Percentiles rank a stretch among this genome's conserved stretches.
phyloP scores from a whole-genome alignment of 1,284 basidiomycete species.

The Athelia psychrophila region DNA sequence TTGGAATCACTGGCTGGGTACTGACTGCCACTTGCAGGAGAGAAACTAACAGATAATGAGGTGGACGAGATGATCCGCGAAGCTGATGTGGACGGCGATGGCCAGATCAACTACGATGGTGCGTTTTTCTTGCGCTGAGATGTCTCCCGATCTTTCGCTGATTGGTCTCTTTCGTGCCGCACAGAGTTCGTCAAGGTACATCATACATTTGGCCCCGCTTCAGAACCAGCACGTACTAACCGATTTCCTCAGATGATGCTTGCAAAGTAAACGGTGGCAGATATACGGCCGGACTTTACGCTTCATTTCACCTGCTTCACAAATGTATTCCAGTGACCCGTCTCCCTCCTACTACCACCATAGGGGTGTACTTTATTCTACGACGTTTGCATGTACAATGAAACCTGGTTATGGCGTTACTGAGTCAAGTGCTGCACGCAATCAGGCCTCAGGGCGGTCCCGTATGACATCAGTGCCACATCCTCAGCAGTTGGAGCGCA shows the following conservation, averaged over 20 bases:
- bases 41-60: conserved; percentile 82
- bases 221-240: conserved; percentile 8
- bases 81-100: conserved; percentile 85
- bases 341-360: no score
- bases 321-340: not conserved
- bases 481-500: not conserved
- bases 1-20: not conserved
- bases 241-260: conserved; percentile 50
- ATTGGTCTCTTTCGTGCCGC: not conserved
- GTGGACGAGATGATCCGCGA: conserved; percentile 92
- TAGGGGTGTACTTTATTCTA: not conserved
- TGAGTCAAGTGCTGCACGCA: not conserved
- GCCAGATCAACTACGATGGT: conserved; percentile 73
- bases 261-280: conserved; percentile 39
- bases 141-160: not conserved
- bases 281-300: not conserved
- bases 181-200: conserved; percentile 60
- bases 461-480: conserved; percentile 1
- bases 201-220: not conserved
- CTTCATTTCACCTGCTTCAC: not conserved
- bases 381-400: not conserved
- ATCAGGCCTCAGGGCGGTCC: not conserved
- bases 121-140: conserved; percentile 15
- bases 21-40: conserved; percentile 40
- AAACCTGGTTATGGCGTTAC: not conserved